These are phyloP conservation scores for Escallonia rubra DNA, from an alignment of 129 eudicot genomes.

Conservation along the genomic window DNA sequence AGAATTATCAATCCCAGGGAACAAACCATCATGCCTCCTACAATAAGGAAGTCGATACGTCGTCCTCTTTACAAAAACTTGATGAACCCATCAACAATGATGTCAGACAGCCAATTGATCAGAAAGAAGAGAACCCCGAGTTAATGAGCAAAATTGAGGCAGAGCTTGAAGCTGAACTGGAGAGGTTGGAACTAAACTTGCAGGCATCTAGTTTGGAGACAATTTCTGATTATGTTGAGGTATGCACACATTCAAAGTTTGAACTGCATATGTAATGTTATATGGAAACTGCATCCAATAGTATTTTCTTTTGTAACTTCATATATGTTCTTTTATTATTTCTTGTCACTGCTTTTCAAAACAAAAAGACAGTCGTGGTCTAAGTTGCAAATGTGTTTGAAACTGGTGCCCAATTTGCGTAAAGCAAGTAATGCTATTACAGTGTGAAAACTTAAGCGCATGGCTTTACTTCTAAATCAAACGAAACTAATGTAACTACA, in stretches of 20 bases:
- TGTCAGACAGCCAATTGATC: constrained; percentile 16
- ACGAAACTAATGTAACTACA: too few species aligned
- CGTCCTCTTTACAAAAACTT: constrained; percentile 8
- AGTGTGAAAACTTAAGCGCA: too few species aligned
- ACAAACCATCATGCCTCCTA: constrained; percentile 1
- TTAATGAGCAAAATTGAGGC: constrained; percentile 65
- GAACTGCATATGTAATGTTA: neutral
- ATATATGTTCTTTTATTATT: too few species aligned
- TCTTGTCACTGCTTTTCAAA: too few species aligned
- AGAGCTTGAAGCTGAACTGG: constrained; percentile 87
- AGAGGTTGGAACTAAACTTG: constrained; percentile 60
- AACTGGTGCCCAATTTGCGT: too few species aligned
- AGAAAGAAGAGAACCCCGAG: constrained; percentile 29
- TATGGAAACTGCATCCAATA: neutral
- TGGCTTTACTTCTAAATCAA: too few species aligned
- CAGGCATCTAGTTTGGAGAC: constrained; percentile 46
- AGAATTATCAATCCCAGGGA: constrained; percentile 4
- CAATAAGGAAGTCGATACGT: constrained; percentile 10
- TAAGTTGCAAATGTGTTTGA: too few species aligned
- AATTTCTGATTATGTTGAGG: constrained; percentile 50
- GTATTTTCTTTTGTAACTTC: too few species aligned
- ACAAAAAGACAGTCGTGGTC: too few species aligned
- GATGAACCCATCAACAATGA: neutral
- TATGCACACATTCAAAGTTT: constrained; percentile 15
- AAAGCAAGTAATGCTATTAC: too few species aligned